Evolutionary conservation across 768 basidiomycete species (phyloP), one percentile per base, ranked within the genome.

Genomic region (Rhodotorula kratochvilovae): DNA sequence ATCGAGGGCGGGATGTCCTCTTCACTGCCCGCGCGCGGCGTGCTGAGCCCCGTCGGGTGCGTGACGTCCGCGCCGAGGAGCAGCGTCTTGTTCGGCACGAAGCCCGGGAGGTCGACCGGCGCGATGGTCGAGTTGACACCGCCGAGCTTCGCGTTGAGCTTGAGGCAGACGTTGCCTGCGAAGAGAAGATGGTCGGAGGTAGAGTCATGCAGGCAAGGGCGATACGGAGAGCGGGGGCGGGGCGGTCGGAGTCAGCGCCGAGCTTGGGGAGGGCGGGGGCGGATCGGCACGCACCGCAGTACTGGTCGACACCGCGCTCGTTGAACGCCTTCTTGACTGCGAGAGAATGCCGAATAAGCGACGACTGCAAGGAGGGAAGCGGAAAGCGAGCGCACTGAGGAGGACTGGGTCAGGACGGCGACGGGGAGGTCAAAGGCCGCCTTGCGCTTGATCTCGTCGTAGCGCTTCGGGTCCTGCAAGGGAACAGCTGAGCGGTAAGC

Each of bases 61-160:
- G 73, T 71, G 1, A 75, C 70, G 53, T 71, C 73, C 29, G 58
- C 62, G 12, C 69, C 73, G 61, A 75, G 42, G 31, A 71, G 39
- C 51, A 72, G 61, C 19, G 69, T 71, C 56, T 71, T 62, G 33
- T 16, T 35, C 2, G 51, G 36, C 2, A 36, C 31, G 54, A 54
- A 62, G 36, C 66, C 57, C 43, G 72, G 72, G 0, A 70, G 42
- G 42, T 62, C 67, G 50, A 2, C 21, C 2, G 53, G n/a, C 8
- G 31, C 25, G 50, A 71, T 7, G 21, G 48, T 63, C 48, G 63
- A 71, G 65, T 75, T 75, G 63, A 63, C 27, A 21, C 70, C 73
- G 50, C 56, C 51, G 46, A 71, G 63, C 67, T 75, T 75, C 42
- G 64, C 54, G 61, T 71, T 65, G 54, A 71, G 4, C 59, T 70